A percentile compares a stretch with the other conserved stretches of the same genome.
phyloP scores from a whole-genome alignment of 768 basidiomycete species.

The Kwoniella europaea region DNA sequence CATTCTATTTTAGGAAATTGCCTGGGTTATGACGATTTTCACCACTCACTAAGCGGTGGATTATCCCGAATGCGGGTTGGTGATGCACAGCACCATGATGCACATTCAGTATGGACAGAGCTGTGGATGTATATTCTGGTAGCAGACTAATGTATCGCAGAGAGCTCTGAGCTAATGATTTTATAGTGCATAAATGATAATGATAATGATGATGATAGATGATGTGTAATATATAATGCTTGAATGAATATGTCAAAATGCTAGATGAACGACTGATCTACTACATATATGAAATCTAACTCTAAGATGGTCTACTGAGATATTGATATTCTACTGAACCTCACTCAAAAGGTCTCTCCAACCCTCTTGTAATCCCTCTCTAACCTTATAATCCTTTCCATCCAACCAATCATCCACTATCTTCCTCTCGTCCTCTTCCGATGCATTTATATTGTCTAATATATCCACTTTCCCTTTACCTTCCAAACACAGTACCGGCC shows the following conservation, averaged over 20 bases:
- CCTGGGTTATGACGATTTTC: no score
- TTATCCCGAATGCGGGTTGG: no score
- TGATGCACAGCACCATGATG: no score
- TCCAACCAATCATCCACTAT: constrained; percentile 69
- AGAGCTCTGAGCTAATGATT: no score
- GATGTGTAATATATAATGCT: neutral
- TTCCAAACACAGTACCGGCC: constrained; percentile 81
- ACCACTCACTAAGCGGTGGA: no score
- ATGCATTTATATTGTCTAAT: constrained; percentile 64
- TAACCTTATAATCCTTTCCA: constrained; percentile 67
- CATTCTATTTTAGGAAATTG: constrained; percentile 12
- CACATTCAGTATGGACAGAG: no score
- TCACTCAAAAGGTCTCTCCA: constrained; percentile 38
- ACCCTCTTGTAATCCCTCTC: constrained; percentile 66
- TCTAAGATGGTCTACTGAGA: neutral
- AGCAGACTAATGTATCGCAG: no score
- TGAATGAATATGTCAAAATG: neutral
- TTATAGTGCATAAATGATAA: neutral
- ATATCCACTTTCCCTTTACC: constrained; percentile 72
- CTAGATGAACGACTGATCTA: neutral
- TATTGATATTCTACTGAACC: neutral
- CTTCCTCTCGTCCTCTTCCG: constrained; percentile 56
- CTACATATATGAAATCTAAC: neutral
- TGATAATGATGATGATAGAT: neutral
- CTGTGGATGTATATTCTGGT: no score